Percentiles rank a stretch among this genome's conserved stretches.
Conservation (phyloP, 257 asterid genomes). For the Solanum ahanhuiri region DNA sequence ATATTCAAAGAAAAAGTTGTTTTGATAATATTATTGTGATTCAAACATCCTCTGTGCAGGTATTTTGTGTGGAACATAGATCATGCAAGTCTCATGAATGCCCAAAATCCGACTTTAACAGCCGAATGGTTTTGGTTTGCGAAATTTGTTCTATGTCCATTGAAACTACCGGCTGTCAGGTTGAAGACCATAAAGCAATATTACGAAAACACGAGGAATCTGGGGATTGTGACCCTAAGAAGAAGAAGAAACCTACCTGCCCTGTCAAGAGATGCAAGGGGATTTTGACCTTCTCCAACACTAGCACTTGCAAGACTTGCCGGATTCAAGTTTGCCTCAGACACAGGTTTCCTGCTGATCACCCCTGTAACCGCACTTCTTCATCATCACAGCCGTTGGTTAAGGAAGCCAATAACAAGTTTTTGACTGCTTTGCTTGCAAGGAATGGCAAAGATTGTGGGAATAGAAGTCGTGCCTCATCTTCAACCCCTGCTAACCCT, state of each 20-base stretch:
- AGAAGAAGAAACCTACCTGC: conserved; percentile 62
- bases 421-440: conserved; percentile 43
- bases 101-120: conserved; percentile 44
- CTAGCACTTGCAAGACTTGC: conserved; percentile 55
- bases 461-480: conserved; percentile 8
- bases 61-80: conserved; percentile 63
- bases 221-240: conserved; percentile 70
- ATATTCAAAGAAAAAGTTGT: neutral
- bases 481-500: conserved; percentile 16
- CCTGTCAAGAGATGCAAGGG: conserved; percentile 63
- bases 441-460: conserved; percentile 66
- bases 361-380: conserved; percentile 30
- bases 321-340: conserved; percentile 57
- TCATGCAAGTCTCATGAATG: conserved; percentile 67
- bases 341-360: conserved; percentile 82
- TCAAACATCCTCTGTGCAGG: conserved; percentile 17
- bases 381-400: neutral
- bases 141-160: conserved; percentile 56
- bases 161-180: conserved; percentile 48
- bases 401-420: conserved; percentile 19
- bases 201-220: conserved; percentile 54
- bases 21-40: neutral
- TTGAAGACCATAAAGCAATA: conserved; percentile 42
- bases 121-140: conserved; percentile 74
- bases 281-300: conserved; percentile 78